Base-by-base conservation (phyloP, 495 filamentous ascomycete species). In the Aspergillus funiculosus region DNA sequence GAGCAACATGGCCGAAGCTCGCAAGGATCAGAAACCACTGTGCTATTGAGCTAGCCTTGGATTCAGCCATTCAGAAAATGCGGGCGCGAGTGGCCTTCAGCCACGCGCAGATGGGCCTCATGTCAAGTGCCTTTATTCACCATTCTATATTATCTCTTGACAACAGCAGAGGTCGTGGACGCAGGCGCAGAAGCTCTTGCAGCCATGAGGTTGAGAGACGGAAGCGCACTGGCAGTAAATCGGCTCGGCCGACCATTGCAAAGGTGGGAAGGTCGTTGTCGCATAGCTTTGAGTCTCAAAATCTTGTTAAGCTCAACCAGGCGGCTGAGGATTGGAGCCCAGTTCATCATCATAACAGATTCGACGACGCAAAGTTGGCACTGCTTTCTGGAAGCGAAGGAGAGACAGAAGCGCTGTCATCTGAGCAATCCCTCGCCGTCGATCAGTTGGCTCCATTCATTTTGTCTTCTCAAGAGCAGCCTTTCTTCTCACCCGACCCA, bases 1-100 rank as follows among this genome's bases (percentile, higher is more conserved):
- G 83, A 48, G 91, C 90, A 18, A 92, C 89, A 1, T 96, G 90
- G 90, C 88, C 90, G 1, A 87, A 88, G 55, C 63, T 96, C 1
- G 83, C 81, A 45, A 80, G 86, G 7, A 81, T 95, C 45, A 72
- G 82, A 29, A 92, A 94, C 54, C 82, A 87, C 43, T 83, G 83
- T 51, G 85, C 88, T 9, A 86, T 95, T 32, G 90, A 96, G 61
- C 66, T 95, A 19, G 87, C 87, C 9, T 67, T 96, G 5, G 90
- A 96, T 59, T 74, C 79, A 21, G 89, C 87, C 6, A 87, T 95
- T 6, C 84, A 87, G 51, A 72, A 77, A 10, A 74, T 94, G 58
- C 73, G 88, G 20, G 78, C 84, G 9, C 69, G 81, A 24, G 84
- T 94, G 5, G 85, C 86, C 1, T 94, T 95, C 54, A 85, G 82